phyloP scores from a whole-genome alignment of 148 eudicot genomes.

The Rhododendron henanense region DNA sequence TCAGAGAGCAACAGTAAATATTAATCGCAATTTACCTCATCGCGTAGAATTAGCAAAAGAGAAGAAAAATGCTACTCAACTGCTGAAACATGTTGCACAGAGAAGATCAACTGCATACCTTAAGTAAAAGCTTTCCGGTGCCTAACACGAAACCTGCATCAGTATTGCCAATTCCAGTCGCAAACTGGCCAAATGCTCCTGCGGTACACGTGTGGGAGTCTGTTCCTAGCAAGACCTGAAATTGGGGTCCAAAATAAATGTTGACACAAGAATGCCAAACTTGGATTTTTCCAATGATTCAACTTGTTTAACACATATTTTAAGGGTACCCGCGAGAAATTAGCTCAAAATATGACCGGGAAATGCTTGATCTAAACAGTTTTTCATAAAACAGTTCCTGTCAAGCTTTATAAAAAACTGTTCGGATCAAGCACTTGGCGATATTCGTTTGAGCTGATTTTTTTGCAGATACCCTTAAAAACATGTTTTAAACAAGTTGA shows the following conservation, averaged over 20 bases:
- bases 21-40: neutral
- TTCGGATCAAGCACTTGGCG: no score
- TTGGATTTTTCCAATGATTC: neutral
- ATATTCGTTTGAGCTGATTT: no score
- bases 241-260: neutral
- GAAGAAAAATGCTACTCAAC: neutral
- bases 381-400: no score
- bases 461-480: no score
- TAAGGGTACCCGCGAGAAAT: no score
- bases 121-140: conserved; percentile 74
- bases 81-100: neutral
- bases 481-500: no score
- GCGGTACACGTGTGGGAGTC: conserved; percentile 95
- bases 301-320: no score
- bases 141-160: conserved; percentile 93
- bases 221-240: conserved; percentile 74
- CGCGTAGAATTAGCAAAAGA: neutral
- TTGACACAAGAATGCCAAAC: neutral
- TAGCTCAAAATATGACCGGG: no score
- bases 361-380: no score
- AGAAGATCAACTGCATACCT: conserved; percentile 39
- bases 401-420: no score
- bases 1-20: neutral
- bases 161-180: conserved; percentile 88
- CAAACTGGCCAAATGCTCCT: conserved; percentile 95